Conservation (phyloP, 2,329 filamentous ascomycete genomes). For the Corinectria fuckeliana region DNA sequence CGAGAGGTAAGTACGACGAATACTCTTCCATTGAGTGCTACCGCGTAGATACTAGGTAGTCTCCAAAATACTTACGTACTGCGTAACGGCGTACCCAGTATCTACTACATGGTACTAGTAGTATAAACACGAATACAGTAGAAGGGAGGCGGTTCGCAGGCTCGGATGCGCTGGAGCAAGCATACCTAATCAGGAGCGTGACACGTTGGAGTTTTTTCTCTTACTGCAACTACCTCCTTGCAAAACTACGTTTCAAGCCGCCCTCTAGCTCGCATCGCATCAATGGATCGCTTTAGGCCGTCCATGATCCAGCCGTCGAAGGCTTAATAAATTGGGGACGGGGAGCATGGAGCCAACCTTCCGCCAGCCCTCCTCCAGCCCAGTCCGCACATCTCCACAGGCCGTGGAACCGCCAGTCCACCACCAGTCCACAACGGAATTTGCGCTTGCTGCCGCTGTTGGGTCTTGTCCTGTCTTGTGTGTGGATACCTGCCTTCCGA, state of each 20-base stretch:
- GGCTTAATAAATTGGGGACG: slow-evolving; percentile 1
- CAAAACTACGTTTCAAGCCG: slow-evolving; percentile 21
- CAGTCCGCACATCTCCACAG: not conserved
- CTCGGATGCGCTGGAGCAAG: slow-evolving; percentile 6
- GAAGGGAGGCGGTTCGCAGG: not conserved
- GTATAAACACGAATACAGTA: no score
- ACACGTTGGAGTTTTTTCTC: slow-evolving; percentile 1
- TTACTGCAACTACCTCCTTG: not conserved
- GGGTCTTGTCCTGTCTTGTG: no score
- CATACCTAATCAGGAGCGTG: slow-evolving; percentile 5
- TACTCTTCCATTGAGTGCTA: not conserved
- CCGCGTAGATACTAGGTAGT: no score
- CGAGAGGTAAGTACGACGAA: no score
- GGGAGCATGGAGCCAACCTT: not conserved
- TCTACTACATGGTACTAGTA: no score
- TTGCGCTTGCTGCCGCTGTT: slow-evolving; percentile 9
- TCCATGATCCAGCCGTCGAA: not conserved
- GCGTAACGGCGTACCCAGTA: not conserved
- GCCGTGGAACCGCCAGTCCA: not conserved
- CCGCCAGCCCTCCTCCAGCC: not conserved
- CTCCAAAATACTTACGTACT: not conserved
- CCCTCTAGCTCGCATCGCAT: slow-evolving; percentile 4
- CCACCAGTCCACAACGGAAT: not conserved
- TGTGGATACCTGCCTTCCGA: slow-evolving; percentile 10
- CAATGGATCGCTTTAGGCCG: not conserved